Conservation (phyloP, 768 basidiomycete genomes). For the Naematelia encephala region DNA sequence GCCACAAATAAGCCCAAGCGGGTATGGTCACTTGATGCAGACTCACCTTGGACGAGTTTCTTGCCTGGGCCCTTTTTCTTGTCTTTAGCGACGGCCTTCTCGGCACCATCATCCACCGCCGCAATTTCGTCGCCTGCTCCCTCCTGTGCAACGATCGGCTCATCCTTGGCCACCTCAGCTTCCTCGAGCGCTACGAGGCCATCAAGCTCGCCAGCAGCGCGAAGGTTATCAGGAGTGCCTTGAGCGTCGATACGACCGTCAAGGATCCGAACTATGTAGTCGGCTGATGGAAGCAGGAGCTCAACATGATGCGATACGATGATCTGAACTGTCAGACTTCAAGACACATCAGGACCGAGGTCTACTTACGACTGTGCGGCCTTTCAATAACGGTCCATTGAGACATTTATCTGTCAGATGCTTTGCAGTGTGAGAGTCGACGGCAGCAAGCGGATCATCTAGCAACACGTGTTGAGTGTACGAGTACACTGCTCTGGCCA, state of each 20-base stretch:
- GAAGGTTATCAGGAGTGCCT: constrained; percentile 66
- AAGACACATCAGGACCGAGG: not conserved
- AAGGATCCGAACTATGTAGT: constrained; percentile 72
- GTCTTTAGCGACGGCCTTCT: constrained; percentile 6
- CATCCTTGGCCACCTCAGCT: constrained; percentile 39
- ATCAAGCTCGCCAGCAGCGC: constrained; percentile 62
- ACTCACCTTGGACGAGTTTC: constrained; percentile 37
- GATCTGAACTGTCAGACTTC: constrained; percentile 30
- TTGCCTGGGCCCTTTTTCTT: constrained; percentile 41
- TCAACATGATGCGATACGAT: constrained; percentile 80
- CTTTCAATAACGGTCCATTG: constrained; percentile 40
- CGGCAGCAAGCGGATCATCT: constrained; percentile 48
- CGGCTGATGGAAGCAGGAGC: constrained; percentile 68
- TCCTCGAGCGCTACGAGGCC: constrained; percentile 59
- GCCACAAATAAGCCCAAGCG: not conserved
- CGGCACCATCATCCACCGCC: constrained; percentile 32
- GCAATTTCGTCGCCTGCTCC: constrained; percentile 39
- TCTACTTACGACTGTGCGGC: constrained; percentile 39
- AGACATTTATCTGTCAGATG: constrained; percentile 48
- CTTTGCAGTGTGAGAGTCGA: constrained; percentile 49
- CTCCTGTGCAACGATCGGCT: constrained; percentile 33
- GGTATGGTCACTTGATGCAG: not conserved
- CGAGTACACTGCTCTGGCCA: constrained; percentile 48
- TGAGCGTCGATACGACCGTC: constrained; percentile 76
- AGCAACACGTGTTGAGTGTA: constrained; percentile 45